Conservation (phyloP, 169 alveolate genomes). For the Cryptosporidium bovis region DNA sequence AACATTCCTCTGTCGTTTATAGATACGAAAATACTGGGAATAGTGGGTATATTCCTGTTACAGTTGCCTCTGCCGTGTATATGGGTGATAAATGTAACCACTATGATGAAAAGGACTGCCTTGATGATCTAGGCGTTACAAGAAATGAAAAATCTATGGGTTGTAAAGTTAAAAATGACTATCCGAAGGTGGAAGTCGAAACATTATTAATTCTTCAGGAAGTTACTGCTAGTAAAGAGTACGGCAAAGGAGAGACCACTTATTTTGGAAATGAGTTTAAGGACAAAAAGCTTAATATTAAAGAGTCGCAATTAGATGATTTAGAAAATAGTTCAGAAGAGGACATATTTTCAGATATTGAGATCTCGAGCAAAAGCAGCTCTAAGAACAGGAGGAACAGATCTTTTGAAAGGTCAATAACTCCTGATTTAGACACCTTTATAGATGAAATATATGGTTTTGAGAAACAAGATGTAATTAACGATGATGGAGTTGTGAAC, state of each 20-base stretch:
- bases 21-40: too few species aligned
- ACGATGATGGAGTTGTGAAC: not conserved
- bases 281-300: not conserved
- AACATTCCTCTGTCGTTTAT: too few species aligned
- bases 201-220: constrained; percentile 33
- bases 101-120: too few species aligned
- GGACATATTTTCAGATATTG: constrained; percentile 50
- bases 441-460: constrained; percentile 15
- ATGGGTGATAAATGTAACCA: too few species aligned
- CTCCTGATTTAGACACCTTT: constrained; percentile 20
- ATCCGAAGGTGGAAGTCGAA: constrained; percentile 7
- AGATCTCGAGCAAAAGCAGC: not conserved
- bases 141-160: too few species aligned
- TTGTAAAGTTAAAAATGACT: not conserved
- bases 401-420: constrained; percentile 53
- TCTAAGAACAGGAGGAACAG: constrained; percentile 1
- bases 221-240: not conserved
- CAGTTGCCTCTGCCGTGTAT: too few species aligned
- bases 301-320: not conserved
- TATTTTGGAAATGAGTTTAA: too few species aligned
- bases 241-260: constrained; percentile 8
- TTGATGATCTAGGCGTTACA: too few species aligned
- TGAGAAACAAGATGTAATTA: not conserved
- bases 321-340: not conserved
- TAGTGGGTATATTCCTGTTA: too few species aligned